Evolutionary conservation across 1,284 basidiomycete species (phyloP).

Genomic region (Chalciporus sp.): DNA sequence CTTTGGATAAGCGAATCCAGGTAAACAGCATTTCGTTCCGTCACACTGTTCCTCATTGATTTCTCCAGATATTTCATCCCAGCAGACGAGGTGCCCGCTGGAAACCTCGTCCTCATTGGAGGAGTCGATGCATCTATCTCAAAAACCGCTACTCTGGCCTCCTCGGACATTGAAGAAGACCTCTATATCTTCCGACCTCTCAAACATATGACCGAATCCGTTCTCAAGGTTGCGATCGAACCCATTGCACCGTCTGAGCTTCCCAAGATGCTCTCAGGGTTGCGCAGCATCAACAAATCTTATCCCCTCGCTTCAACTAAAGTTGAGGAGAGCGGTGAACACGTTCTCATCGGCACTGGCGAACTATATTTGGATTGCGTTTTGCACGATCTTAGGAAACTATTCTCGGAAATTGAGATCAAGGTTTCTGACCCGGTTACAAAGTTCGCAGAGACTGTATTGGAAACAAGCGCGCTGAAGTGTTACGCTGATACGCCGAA

Average conservation of each 20-base stretch:
- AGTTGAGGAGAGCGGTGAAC: constrained; percentile 98
- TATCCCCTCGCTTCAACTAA: constrained; percentile 95
- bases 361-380: constrained; percentile 97
- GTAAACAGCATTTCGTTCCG: constrained; percentile 41
- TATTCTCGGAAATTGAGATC: constrained; percentile 99
- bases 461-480: constrained; percentile 97
- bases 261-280: constrained; percentile 97
- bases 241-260: constrained; percentile 97
- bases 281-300: constrained; percentile 97
- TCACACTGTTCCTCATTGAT: constrained; percentile 9
- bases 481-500: constrained; percentile 99
- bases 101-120: constrained; percentile 90
- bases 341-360: constrained; percentile 95
- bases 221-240: constrained; percentile 99
- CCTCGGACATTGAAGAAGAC: constrained; percentile 75
- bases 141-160: constrained; percentile 91
- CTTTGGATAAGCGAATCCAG: constrained; percentile 91
- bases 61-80: constrained; percentile 82
- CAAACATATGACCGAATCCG: constrained; percentile 94
- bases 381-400: constrained; percentile 90
- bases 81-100: constrained; percentile 85
- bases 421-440: constrained; percentile 99
- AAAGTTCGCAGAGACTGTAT: constrained; percentile 97
- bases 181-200: constrained; percentile 94
- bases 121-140: constrained; percentile 94